Evolutionary conservation across 2,329 filamentous ascomycete genomes (phyloP).

Genomic region (Rhinocladiella similis): DNA sequence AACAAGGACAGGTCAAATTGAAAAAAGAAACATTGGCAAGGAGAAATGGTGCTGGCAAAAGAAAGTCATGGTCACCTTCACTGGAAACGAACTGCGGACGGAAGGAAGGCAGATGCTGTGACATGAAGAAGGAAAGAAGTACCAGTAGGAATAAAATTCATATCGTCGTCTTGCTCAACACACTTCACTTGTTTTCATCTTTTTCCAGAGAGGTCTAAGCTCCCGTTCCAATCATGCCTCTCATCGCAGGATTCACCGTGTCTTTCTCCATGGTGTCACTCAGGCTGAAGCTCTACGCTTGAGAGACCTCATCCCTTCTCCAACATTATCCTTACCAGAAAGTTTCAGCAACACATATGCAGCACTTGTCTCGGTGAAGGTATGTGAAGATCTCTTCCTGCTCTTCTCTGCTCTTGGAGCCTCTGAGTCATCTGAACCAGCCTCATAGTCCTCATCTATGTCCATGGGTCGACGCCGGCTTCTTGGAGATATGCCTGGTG

Average conservation of each 20-base stretch:
- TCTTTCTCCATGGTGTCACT: neutral
- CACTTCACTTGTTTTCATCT: too few relatives aligned
- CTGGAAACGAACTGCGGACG: too few relatives aligned
- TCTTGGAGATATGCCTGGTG: constrained; percentile 11
- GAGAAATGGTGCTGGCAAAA: too few relatives aligned
- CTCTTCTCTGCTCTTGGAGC: neutral
- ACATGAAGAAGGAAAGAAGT: too few relatives aligned
- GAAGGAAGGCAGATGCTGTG: too few relatives aligned
- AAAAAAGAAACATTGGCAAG: too few relatives aligned
- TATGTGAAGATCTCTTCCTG: constrained; percentile 17
- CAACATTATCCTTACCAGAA: constrained; percentile 12
- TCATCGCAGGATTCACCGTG: neutral
- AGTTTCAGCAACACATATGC: constrained; percentile 35
- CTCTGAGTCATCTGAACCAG: constrained; percentile 19
- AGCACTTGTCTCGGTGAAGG: constrained; percentile 35
- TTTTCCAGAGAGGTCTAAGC: neutral
- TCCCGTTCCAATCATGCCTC: too few relatives aligned
- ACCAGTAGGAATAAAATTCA: too few relatives aligned
- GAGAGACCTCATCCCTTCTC: constrained; percentile 31
- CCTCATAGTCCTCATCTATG: constrained; percentile 22
- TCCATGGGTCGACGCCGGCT: constrained; percentile 1
- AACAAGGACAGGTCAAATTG: too few relatives aligned
- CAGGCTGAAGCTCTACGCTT: constrained; percentile 33
- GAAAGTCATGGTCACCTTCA: too few relatives aligned
- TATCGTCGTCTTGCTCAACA: neutral